Evolutionary conservation across 768 basidiomycete genomes (phyloP).

Genomic region (Naganishia vaughanmartiniae): DNA sequence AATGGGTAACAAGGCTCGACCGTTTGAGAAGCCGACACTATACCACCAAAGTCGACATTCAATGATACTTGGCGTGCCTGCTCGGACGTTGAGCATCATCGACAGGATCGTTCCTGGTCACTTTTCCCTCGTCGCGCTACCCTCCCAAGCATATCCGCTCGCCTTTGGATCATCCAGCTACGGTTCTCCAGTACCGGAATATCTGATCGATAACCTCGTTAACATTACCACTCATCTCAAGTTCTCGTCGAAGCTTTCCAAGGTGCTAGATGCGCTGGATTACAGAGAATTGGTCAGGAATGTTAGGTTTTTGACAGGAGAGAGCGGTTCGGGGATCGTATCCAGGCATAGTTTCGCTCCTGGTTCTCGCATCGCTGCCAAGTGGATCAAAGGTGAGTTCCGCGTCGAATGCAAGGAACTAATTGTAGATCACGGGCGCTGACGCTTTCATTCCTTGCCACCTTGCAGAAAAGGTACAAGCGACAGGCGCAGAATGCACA

Average conservation of each 20-base stretch:
- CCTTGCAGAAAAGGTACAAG: slow-evolving; percentile 58
- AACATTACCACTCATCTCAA: slow-evolving; percentile 61
- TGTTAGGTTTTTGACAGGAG: slow-evolving; percentile 79
- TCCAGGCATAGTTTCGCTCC: slow-evolving; percentile 78
- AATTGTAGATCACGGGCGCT: not conserved
- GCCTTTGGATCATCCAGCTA: slow-evolving; percentile 59
- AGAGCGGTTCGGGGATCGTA: slow-evolving; percentile 67
- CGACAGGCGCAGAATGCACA: slow-evolving; percentile 70
- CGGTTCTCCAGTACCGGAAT: slow-evolving; percentile 60
- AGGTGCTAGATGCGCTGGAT: slow-evolving; percentile 66
- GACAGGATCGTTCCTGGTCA: slow-evolving; percentile 25
- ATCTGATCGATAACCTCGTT: slow-evolving; percentile 61
- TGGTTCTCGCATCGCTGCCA: slow-evolving; percentile 65
- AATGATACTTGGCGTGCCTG: slow-evolving; percentile 45
- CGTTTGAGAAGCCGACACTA: slow-evolving; percentile 23
- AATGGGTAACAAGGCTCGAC: slow-evolving; percentile 1
- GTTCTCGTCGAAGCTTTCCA: slow-evolving; percentile 69
- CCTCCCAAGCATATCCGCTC: slow-evolving; percentile 57
- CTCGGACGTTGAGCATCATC: slow-evolving; percentile 50
- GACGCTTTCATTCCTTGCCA: not conserved
- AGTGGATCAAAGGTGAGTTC: slow-evolving; percentile 67
- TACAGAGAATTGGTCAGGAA: slow-evolving; percentile 66
- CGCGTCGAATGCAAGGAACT: not conserved
- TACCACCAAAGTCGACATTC: slow-evolving; percentile 36
- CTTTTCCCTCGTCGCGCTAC: slow-evolving; percentile 23